Percentiles rank a stretch among this genome's conserved stretches.
phyloP scores from a whole-genome alignment of 2,329 filamentous ascomycete species.

The Penicillium sp. region DNA sequence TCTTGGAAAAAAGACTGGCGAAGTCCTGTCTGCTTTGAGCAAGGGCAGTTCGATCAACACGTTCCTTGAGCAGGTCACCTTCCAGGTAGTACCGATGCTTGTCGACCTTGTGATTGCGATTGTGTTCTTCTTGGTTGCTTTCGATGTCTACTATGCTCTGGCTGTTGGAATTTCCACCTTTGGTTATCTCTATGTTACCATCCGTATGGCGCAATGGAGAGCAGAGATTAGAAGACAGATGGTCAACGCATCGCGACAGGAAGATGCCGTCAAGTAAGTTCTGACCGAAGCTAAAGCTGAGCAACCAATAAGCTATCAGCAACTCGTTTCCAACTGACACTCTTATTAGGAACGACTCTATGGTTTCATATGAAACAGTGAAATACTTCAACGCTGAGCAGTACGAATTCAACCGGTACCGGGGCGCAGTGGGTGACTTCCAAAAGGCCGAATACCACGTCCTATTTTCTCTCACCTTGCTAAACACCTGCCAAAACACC shows the following conservation, averaged over 20 bases:
- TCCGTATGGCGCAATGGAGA: slow-evolving; percentile 91
- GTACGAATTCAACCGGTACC: slow-evolving; percentile 74
- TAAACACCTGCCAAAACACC: slow-evolving; percentile 78
- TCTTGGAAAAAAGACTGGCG: slow-evolving; percentile 91
- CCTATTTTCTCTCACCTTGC: slow-evolving; percentile 70
- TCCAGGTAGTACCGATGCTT: slow-evolving; percentile 92
- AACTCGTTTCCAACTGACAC: background rate
- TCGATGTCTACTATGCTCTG: slow-evolving; percentile 86
- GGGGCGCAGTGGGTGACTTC: slow-evolving; percentile 67
- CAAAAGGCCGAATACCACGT: slow-evolving; percentile 75
- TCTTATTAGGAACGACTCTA: slow-evolving; percentile 74
- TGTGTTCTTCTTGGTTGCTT: slow-evolving; percentile 71
- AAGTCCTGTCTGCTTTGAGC: slow-evolving; percentile 91
- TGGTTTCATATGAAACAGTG: slow-evolving; percentile 96
- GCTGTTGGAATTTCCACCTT: slow-evolving; percentile 89
- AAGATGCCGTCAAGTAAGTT: slow-evolving; percentile 84
- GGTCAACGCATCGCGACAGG: slow-evolving; percentile 91
- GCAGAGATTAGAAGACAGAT: slow-evolving; percentile 88
- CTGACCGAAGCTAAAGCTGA: background rate
- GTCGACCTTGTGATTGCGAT: slow-evolving; percentile 85
- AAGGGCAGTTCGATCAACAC: slow-evolving; percentile 96
- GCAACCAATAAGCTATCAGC: background rate
- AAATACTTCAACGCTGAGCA: slow-evolving; percentile 86
- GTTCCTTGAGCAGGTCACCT: slow-evolving; percentile 94
- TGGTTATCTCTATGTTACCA: slow-evolving; percentile 93